These are phyloP conservation scores for Spathaspora hagerdaliae DNA, from an alignment of 805 yeast species.

Conservation along the genomic window DNA sequence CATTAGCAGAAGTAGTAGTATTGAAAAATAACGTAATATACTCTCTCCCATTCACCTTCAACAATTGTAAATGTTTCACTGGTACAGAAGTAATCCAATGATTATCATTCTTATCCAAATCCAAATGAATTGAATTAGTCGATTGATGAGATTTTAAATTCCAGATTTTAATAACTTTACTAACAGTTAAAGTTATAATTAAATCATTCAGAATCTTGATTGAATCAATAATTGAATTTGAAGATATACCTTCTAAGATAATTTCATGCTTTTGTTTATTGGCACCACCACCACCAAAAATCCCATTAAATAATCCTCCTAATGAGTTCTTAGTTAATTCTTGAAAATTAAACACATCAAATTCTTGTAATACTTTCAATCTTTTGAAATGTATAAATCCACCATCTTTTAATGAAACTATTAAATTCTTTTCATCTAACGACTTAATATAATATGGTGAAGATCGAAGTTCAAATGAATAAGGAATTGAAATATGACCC, in stretches of 20 bases:
- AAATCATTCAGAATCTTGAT: conserved; percentile 19
- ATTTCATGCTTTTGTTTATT: conserved; percentile 14
- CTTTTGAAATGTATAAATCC: conserved; percentile 58
- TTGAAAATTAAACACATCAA: conserved; percentile 48
- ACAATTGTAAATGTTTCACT: conserved; percentile 23
- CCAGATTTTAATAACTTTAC: conserved; percentile 60
- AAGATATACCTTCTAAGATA: conserved; percentile 34
- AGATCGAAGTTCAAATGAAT: conserved; percentile 44
- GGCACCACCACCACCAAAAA: too few species aligned
- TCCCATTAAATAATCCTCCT: conserved; percentile 19
- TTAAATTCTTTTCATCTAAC: conserved; percentile 38
- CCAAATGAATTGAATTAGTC: conserved; percentile 12
- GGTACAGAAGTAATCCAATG: conserved; percentile 28
- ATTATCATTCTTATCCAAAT: conserved; percentile 2
- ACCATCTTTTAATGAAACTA: conserved; percentile 73
- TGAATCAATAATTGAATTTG: conserved; percentile 41
- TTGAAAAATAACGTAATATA: conserved; percentile 9
- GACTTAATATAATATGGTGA: conserved; percentile 26
- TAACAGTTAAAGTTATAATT: conserved; percentile 50
- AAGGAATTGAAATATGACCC: conserved; percentile 68
- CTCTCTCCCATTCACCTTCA: conserved; percentile 5
- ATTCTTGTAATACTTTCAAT: conserved; percentile 23
- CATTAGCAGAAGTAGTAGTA: conserved; percentile 11
- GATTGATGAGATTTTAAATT: conserved; percentile 37
- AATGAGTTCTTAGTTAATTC: conserved; percentile 39